Base-by-base conservation (phyloP, 257 asterid species). In the Gardenia jasminoides region DNA sequence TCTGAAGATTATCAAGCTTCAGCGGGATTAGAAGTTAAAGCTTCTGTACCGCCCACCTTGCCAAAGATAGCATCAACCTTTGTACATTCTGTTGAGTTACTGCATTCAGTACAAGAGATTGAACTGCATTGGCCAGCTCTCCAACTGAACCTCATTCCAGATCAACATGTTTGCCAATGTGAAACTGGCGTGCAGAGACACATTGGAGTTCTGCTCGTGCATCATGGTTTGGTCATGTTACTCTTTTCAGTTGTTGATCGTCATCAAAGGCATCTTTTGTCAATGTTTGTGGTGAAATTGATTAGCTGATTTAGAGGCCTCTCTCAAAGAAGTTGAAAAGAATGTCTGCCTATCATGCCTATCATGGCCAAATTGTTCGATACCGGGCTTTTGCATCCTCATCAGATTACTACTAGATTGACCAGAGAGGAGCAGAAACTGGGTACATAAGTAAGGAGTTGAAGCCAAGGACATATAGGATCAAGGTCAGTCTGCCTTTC, bases 281-380 rank as follows among this genome's bases (percentile, higher is more conserved):
- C 43, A 65, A 3, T 65, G 44, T 31, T 65, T 65, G 70, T 7
- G 1, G 20, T 65, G 30, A 4, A 15, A 4, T 0, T 65, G 39
- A 7, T 26, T 48, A 50, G 43, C 43, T 28, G 46, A 56, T 15
- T 30, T 24, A 36, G 10, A 41, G 33, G 3, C 12, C 15, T 26
- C 28, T 67, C 70, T 41, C 81, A 77, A 22, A 64, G 28, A 28
- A 78, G 39, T 78, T 70, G 36, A 56, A 26, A 10, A 62, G 33
- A 33, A 3, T 10, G 4, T 62, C 39, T 22, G 36, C 3, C 22
- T 31, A 31, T 33, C n/a, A 24, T 22, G 36, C 3, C 22, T 31
- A 31, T 33, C n/a, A 24, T 43, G 36, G 6, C 47, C 78, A n/a
- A n/a, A n/a, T n/a, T n/a, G n/a, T n/a, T n/a, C n/a, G n/a, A n/a